Conservation (phyloP, 2,329 filamentous ascomycete species). For the Basipetospora sp. region DNA sequence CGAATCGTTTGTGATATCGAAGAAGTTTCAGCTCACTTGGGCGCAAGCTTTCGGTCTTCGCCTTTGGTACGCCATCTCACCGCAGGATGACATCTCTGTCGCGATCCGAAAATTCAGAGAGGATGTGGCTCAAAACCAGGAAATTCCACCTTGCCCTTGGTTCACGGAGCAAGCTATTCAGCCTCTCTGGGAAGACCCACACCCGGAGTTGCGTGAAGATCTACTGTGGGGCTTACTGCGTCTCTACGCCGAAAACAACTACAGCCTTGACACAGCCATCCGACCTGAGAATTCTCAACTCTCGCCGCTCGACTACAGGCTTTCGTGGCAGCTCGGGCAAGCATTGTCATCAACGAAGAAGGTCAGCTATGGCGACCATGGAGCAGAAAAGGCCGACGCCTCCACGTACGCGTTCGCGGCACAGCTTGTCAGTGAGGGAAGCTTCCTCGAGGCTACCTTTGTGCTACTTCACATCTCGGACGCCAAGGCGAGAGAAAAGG, state of each 20-base stretch:
- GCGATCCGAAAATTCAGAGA: constrained; percentile 61
- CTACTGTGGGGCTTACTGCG: constrained; percentile 77
- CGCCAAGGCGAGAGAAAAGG: constrained; percentile 44
- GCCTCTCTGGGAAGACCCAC: constrained; percentile 45
- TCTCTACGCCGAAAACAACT: constrained; percentile 51
- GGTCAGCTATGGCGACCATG: constrained; percentile 37
- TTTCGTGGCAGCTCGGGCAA: constrained; percentile 75
- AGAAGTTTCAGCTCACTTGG: constrained; percentile 80
- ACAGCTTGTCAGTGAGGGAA: constrained; percentile 46
- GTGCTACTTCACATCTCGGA: constrained; percentile 63
- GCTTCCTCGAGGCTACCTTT: constrained; percentile 59
- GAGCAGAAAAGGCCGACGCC: constrained; percentile 48
- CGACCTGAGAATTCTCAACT: constrained; percentile 63
- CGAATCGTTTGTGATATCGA: constrained; percentile 65
- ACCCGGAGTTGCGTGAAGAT: constrained; percentile 51
- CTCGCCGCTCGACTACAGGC: constrained; percentile 57
- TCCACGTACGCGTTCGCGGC: constrained; percentile 51
- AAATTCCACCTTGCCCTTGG: constrained; percentile 59
- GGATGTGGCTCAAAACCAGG: constrained; percentile 56
- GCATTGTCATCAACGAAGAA: constrained; percentile 39
- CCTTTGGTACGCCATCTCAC: constrained; percentile 69
- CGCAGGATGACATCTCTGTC: constrained; percentile 52
- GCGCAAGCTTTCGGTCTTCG: constrained; percentile 82
- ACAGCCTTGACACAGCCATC: constrained; percentile 53
- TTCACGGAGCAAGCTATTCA: constrained; percentile 47